phyloP scores from a whole-genome alignment of 495 filamentous ascomycete genomes.

The Cercophora scortea region DNA sequence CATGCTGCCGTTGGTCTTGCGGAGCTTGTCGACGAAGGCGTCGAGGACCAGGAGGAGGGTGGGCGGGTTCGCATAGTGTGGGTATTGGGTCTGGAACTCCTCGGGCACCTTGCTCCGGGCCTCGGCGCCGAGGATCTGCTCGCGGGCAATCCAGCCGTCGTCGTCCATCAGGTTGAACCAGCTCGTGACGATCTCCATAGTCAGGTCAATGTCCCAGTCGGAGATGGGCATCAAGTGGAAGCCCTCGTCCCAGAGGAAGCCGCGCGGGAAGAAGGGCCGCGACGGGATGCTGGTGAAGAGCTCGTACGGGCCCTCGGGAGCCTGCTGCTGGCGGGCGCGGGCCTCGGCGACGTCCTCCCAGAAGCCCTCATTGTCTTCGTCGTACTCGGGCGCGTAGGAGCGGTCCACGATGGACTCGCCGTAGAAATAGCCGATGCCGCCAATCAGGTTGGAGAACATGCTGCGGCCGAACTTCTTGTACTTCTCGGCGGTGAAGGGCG shows the following conservation, averaged over 20 bases:
- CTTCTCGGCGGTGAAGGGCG: conserved; percentile 65
- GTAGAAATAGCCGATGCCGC: conserved; percentile 93
- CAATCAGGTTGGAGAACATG: conserved; percentile 90
- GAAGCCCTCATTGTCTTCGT: conserved; percentile 94
- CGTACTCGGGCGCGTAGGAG: conserved; percentile 82
- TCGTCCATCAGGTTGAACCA: conserved; percentile 97
- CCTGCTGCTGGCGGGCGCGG: conserved; percentile 53
- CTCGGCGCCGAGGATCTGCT: conserved; percentile 93
- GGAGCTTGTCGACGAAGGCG: conserved; percentile 68
- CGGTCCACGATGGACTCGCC: conserved; percentile 82
- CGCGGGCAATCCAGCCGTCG: conserved; percentile 94
- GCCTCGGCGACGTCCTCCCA: conserved; percentile 83
- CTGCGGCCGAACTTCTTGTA: conserved; percentile 77
- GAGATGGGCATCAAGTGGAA: conserved; percentile 89
- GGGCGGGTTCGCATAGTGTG: conserved; percentile 97
- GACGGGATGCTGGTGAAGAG: conserved; percentile 92
- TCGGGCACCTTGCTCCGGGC: conserved; percentile 89
- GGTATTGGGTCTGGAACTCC: conserved; percentile 96
- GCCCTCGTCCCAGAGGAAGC: conserved; percentile 97
- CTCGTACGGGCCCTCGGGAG: conserved; percentile 75
- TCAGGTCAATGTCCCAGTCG: conserved; percentile 89
- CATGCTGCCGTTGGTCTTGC: conserved; percentile 31
- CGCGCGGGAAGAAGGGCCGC: conserved; percentile 89
- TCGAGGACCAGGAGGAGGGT: conserved; percentile 88
- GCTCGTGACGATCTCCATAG: conserved; percentile 85